Percentiles rank a stretch among this genome's conserved stretches.
Conservation (phyloP, 2,329 filamentous ascomycete genomes). For the Ilyonectria sp. region DNA sequence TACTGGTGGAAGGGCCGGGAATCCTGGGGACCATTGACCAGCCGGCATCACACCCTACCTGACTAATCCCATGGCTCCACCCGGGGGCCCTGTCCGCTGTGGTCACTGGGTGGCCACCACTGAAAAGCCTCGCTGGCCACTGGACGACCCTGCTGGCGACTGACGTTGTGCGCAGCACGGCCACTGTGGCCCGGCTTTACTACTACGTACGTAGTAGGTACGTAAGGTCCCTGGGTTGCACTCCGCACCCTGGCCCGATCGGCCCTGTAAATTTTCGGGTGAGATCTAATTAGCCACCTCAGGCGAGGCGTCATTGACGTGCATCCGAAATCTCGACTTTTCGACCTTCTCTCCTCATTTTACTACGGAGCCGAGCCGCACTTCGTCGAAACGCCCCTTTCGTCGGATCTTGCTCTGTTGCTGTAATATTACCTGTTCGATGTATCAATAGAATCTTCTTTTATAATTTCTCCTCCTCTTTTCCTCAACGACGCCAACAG, state of each 20-base stretch:
- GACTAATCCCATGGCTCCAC: slow-evolving; percentile 28
- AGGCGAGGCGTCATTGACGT: slow-evolving; percentile 44
- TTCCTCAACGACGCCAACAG: not conserved
- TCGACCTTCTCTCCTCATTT: slow-evolving; percentile 19
- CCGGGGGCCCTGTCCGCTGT: slow-evolving; percentile 13
- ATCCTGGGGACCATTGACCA: slow-evolving; percentile 27
- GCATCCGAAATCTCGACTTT: slow-evolving; percentile 44
- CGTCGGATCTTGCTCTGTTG: slow-evolving; percentile 8
- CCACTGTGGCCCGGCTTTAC: not conserved
- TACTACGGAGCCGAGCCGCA: slow-evolving; percentile 31
- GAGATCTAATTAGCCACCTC: slow-evolving; percentile 28
- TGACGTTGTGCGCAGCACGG: slow-evolving; percentile 29
- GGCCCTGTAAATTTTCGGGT: slow-evolving; percentile 35
- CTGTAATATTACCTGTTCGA: slow-evolving; percentile 34
- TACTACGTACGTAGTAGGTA: no score
- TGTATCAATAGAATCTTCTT: slow-evolving; percentile 40
- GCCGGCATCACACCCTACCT: slow-evolving; percentile 16
- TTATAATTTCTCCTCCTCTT: not conserved
- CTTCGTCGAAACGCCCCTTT: slow-evolving; percentile 23
- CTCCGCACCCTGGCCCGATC: slow-evolving; percentile 25
- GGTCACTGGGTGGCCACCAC: slow-evolving; percentile 14
- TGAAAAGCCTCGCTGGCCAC: slow-evolving; percentile 20
- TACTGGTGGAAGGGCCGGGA: slow-evolving; percentile 10
- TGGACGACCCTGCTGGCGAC: not conserved
- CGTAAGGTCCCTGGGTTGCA: slow-evolving; percentile 23